These are phyloP conservation scores for Agastache rugosa DNA, from an alignment of 257 asterid species.

Conservation along the genomic window DNA sequence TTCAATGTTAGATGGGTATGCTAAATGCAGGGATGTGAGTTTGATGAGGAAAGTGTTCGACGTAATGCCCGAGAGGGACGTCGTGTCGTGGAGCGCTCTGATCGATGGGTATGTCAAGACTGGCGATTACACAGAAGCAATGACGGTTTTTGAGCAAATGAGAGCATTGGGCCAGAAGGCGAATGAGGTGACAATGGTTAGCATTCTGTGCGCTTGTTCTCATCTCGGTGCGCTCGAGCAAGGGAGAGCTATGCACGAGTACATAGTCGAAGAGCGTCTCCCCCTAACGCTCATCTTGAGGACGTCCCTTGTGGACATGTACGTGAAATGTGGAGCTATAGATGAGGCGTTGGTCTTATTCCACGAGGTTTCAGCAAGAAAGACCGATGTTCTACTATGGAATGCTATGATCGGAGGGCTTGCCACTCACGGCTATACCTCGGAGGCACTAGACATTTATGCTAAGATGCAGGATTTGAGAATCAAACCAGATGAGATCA, in stretches of 20 bases:
- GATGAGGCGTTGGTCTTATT: slow-evolving; percentile 64
- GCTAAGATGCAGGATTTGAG: slow-evolving; percentile 47
- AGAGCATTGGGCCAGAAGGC: slow-evolving; percentile 44
- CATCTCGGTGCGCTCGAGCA: slow-evolving; percentile 77
- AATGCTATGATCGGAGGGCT: slow-evolving; percentile 82
- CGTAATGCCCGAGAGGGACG: slow-evolving; percentile 65
- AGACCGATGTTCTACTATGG: slow-evolving; percentile 69
- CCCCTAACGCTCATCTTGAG: slow-evolving; percentile 55
- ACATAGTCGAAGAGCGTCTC: slow-evolving; percentile 51
- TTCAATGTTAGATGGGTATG: slow-evolving; percentile 74
- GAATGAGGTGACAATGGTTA: slow-evolving; percentile 84
- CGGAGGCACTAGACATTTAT: slow-evolving; percentile 50
- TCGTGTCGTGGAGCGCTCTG: slow-evolving; percentile 88
- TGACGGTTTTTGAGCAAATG: slow-evolving; percentile 58
- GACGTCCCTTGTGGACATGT: slow-evolving; percentile 81
- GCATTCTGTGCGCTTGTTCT: slow-evolving; percentile 73
- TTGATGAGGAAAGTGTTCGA: slow-evolving; percentile 65
- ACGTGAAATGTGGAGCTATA: slow-evolving; percentile 79
- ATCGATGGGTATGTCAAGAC: slow-evolving; percentile 80
- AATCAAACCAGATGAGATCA: slow-evolving; percentile 69
- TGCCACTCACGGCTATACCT: slow-evolving; percentile 69
- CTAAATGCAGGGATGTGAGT: slow-evolving; percentile 62
- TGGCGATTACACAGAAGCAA: slow-evolving; percentile 53
- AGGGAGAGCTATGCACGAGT: slow-evolving; percentile 63
- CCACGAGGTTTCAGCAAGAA: slow-evolving; percentile 42